These are phyloP conservation scores for Stereocaulon alpinum DNA, from an alignment of 495 filamentous ascomycete species.

Conservation along the genomic window DNA sequence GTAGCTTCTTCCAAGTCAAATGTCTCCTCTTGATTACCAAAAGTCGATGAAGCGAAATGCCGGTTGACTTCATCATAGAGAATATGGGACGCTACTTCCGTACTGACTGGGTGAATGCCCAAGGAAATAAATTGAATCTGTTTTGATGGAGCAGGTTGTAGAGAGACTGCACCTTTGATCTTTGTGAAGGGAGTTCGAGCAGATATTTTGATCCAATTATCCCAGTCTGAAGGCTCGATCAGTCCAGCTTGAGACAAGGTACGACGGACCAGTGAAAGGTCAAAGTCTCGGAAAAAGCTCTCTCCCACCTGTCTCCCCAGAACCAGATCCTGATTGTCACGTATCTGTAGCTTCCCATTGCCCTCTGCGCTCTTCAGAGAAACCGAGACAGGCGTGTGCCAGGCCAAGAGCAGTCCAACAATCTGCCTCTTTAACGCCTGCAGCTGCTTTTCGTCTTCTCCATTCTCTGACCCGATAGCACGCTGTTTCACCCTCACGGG, in stretches of 20 bases:
- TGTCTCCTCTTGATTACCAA: conserved; percentile 51
- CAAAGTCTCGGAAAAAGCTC: conserved; percentile 11
- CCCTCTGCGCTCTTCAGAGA: conserved; percentile 32
- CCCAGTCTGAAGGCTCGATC: conserved; percentile 38
- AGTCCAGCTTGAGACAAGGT: conserved; percentile 57
- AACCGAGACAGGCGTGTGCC: conserved; percentile 38
- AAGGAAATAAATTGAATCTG: conserved; percentile 71
- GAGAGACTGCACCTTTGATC: conserved; percentile 59
- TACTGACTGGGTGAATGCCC: conserved; percentile 49
- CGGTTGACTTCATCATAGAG: conserved; percentile 73
- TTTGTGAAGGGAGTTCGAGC: conserved; percentile 50
- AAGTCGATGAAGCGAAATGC: conserved; percentile 66
- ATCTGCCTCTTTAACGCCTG: conserved; percentile 49
- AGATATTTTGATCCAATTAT: conserved; percentile 56
- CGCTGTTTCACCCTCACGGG: conserved; percentile 90
- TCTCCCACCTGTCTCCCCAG: not conserved
- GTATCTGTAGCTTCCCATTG: conserved; percentile 20
- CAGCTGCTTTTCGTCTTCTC: conserved; percentile 60
- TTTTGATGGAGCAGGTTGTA: conserved; percentile 57
- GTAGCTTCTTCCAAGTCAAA: conserved; percentile 24
- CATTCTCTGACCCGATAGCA: conserved; percentile 35
- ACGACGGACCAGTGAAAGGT: conserved; percentile 34
- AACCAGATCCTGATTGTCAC: not conserved
- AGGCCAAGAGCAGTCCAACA: conserved; percentile 57
- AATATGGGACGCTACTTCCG: conserved; percentile 46